Evolutionary conservation across 345 rosid species (phyloP), one percentile per base, ranked within the genome.

Genomic region (Moricandia moricandioides): DNA sequence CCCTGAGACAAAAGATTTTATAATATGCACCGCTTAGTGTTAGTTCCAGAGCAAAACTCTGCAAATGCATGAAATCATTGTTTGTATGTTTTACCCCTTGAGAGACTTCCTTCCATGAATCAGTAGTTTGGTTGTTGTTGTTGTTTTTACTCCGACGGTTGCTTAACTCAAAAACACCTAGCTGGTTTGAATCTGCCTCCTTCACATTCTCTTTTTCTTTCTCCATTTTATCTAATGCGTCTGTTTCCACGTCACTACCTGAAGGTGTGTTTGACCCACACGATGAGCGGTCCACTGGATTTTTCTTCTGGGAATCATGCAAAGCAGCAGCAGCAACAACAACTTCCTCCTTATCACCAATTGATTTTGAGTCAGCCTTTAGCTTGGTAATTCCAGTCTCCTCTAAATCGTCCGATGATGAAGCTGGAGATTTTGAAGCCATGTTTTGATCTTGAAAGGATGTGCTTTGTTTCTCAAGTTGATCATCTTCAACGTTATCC

Each of bases 211-310:
- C 93, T 45, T 73, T 69, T 73, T 56, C 71, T 40, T 70, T 70
- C 66, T 76, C 80, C 61, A 21, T 21, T 21, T 21, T 21, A 21
- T 21, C 24, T 21, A 70, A 79, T 30, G 88, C 89, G 56, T 93
- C 89, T 31, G 88, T 87, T 82, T 94, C 98, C 11, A 82, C 84
- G 33, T 93, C 98, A 70, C 97, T 87, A 76, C 93, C 87, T 59
- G 96, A 91, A 76, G 94, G 75, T 56, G 96, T 88, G 80, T 94
- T 91, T 68, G 98, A 94, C 61, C 96, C 97, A 79, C 98, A 91
- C 0, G 98, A 94, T 75, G 98, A 91, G 14, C 97, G 91, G 39
- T 91, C 89, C 80, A 84, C 89, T 45, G 66, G 91, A 58, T 87
- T 94, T 82, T 85, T 85, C 78, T 34, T 83, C 75, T 83, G 85